phyloP scores from a whole-genome alignment of 2,329 filamentous ascomycete genomes.

The Scytalidium sp. region DNA sequence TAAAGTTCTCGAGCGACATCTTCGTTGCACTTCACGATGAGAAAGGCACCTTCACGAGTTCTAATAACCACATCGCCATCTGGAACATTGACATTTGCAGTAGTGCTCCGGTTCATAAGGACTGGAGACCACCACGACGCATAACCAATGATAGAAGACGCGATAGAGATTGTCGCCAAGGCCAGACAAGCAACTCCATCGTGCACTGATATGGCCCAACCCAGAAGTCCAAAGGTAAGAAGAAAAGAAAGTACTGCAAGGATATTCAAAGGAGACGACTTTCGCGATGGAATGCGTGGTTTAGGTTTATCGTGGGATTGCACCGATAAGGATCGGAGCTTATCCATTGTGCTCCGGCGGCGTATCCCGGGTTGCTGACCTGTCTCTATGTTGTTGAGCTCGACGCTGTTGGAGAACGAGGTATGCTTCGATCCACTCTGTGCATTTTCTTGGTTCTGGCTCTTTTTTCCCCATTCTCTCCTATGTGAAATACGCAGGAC shows the following conservation, averaged over 20 bases:
- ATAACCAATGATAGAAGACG: conserved; percentile 52
- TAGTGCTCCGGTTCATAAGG: conserved; percentile 48
- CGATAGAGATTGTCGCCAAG: conserved; percentile 47
- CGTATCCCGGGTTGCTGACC: conserved; percentile 5
- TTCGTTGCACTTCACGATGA: conserved; percentile 55
- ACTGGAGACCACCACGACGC: conserved; percentile 57
- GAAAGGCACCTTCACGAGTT: conserved; percentile 57
- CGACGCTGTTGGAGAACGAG: conserved; percentile 25
- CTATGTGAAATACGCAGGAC: conserved; percentile 47
- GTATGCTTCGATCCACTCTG: not conserved
- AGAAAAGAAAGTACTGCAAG: conserved; percentile 49
- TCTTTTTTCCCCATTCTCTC: not conserved
- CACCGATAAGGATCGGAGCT: conserved; percentile 12
- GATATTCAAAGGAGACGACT: conserved; percentile 51
- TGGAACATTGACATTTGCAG: conserved; percentile 38
- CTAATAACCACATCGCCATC: conserved; percentile 58
- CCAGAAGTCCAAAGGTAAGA: conserved; percentile 45
- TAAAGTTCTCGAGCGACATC: conserved; percentile 62
- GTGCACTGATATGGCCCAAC: conserved; percentile 36
- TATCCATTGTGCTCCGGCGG: conserved; percentile 12
- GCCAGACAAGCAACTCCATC: conserved; percentile 52
- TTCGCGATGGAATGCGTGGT: conserved; percentile 45
- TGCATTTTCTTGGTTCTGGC: not conserved
- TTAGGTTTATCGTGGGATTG: conserved; percentile 32
- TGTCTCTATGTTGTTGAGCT: conserved; percentile 10